phyloP scores from a whole-genome alignment of 495 filamentous ascomycete genomes.

The Alectoria sarmentosa region DNA sequence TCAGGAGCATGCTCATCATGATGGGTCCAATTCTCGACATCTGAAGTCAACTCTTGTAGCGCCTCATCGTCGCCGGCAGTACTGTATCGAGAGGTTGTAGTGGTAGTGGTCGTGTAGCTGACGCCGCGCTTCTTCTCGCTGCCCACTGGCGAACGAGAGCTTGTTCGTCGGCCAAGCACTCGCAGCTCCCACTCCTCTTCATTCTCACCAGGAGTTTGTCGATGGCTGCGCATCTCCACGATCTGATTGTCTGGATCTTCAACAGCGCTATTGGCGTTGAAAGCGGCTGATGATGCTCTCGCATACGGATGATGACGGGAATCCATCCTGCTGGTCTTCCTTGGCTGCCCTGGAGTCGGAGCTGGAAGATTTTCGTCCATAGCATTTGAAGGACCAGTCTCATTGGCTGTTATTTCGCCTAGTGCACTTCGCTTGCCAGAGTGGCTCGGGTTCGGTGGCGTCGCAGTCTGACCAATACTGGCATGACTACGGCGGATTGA shows the following conservation, averaged over 20 bases:
- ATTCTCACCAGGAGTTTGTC: slow-evolving; percentile 54
- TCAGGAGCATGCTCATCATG: slow-evolving; percentile 48
- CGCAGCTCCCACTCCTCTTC: slow-evolving; percentile 58
- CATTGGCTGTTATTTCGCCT: slow-evolving; percentile 82
- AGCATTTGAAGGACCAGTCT: slow-evolving; percentile 28
- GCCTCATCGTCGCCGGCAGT: slow-evolving; percentile 35
- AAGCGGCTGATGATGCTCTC: slow-evolving; percentile 34
- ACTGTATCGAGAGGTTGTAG: slow-evolving; percentile 51
- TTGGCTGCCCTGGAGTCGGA: slow-evolving; percentile 90
- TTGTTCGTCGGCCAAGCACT: slow-evolving; percentile 28
- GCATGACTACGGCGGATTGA: slow-evolving; percentile 29
- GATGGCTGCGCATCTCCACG: slow-evolving; percentile 28
- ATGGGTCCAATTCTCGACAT: slow-evolving; percentile 26
- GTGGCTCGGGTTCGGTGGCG: slow-evolving; percentile 71
- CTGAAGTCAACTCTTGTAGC: slow-evolving; percentile 24
- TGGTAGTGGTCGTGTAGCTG: slow-evolving; percentile 54
- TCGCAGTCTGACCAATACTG: slow-evolving; percentile 61
- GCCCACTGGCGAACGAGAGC: slow-evolving; percentile 32
- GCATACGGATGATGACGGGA: slow-evolving; percentile 49
- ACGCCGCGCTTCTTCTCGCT: slow-evolving; percentile 42
- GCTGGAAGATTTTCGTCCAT: slow-evolving; percentile 84
- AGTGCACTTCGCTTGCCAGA: slow-evolving; percentile 68
- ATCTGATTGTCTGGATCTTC: slow-evolving; percentile 38
- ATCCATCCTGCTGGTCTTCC: slow-evolving; percentile 70
- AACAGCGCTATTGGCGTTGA: slow-evolving; percentile 33